Evolutionary conservation across 495 filamentous ascomycete genomes (phyloP).

Genomic region (Pyronema omphalodes): DNA sequence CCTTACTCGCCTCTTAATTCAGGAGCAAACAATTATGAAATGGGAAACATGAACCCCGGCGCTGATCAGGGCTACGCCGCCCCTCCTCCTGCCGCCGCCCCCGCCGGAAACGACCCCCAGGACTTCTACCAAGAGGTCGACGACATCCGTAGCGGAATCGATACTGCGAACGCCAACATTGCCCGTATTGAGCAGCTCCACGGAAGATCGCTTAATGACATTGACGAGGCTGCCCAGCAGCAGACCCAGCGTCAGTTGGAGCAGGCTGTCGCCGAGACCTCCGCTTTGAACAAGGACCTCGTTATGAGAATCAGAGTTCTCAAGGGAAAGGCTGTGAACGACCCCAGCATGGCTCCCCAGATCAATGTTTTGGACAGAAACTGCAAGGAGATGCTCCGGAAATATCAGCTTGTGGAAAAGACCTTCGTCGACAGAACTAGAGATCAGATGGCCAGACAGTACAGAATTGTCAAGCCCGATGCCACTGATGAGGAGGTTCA

Average conservation of each 20-base stretch:
- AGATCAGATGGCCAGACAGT: conserved; percentile 70
- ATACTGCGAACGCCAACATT: conserved; percentile 49
- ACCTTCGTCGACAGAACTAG: conserved; percentile 59
- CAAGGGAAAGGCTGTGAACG: conserved; percentile 59
- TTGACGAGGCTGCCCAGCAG: conserved; percentile 34
- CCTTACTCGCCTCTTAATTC: conserved; percentile 24
- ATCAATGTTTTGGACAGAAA: conserved; percentile 61
- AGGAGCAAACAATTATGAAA: conserved; percentile 27
- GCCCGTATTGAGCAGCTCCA: conserved; percentile 40
- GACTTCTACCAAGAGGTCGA: conserved; percentile 62
- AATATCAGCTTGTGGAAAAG: conserved; percentile 59
- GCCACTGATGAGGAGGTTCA: conserved; percentile 64
- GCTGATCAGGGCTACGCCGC: conserved; percentile 32
- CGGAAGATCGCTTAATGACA: conserved; percentile 38
- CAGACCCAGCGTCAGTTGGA: conserved; percentile 41
- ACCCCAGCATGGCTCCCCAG: conserved; percentile 52
- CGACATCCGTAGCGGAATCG: conserved; percentile 60
- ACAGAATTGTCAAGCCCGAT: conserved; percentile 73
- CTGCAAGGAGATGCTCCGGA: conserved; percentile 56
- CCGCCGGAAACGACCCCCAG: conserved; percentile 27
- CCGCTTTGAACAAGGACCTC: conserved; percentile 58
- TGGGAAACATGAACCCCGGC: conserved; percentile 32
- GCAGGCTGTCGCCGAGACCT: conserved; percentile 46
- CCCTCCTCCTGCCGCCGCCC: too few relatives aligned
- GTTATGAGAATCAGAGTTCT: conserved; percentile 54